phyloP scores from a whole-genome alignment of 2,329 filamentous ascomycete genomes.

The Lasiodiplodia theobromae region DNA sequence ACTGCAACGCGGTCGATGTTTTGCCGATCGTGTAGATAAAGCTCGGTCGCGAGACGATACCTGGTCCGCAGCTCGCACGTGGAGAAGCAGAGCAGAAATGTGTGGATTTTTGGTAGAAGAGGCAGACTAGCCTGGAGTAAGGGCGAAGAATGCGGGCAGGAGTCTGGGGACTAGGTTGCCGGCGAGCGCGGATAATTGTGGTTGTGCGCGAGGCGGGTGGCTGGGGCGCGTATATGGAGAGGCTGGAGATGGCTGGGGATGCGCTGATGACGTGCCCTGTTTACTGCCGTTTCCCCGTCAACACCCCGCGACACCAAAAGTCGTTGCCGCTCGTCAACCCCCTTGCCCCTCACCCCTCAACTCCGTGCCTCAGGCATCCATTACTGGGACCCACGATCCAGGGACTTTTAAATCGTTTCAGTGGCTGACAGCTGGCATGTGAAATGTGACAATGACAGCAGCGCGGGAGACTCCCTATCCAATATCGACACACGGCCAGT shows the following conservation, averaged over 20 bases:
- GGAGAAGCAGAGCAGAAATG: slow-evolving; percentile 6
- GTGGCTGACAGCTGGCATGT: background rate
- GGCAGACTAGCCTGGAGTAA: slow-evolving; percentile 3
- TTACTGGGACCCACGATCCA: background rate
- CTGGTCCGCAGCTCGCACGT: slow-evolving; percentile 1
- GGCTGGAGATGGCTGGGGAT: slow-evolving; percentile 7
- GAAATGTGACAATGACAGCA: background rate
- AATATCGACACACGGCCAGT: background rate
- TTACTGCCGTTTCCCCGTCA: slow-evolving; percentile 18
- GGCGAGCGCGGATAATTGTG: slow-evolving; percentile 9
- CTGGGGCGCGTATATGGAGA: slow-evolving; percentile 20
- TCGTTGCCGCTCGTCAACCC: background rate
- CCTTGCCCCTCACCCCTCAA: background rate
- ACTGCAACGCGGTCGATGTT: background rate
- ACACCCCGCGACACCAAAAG: background rate
- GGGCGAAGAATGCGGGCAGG: slow-evolving; percentile 7
- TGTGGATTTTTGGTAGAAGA: background rate
- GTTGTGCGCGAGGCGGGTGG: slow-evolving; percentile 4
- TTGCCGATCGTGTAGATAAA: background rate
- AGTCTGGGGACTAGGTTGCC: slow-evolving; percentile 1
- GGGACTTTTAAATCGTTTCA: background rate
- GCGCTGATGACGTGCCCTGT: slow-evolving; percentile 19
- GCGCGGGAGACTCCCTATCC: background rate
- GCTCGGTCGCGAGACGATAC: background rate
- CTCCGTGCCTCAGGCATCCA: background rate